phyloP scores from a whole-genome alignment of 2,329 filamentous ascomycete species.

The Fusarium sambucinum region DNA sequence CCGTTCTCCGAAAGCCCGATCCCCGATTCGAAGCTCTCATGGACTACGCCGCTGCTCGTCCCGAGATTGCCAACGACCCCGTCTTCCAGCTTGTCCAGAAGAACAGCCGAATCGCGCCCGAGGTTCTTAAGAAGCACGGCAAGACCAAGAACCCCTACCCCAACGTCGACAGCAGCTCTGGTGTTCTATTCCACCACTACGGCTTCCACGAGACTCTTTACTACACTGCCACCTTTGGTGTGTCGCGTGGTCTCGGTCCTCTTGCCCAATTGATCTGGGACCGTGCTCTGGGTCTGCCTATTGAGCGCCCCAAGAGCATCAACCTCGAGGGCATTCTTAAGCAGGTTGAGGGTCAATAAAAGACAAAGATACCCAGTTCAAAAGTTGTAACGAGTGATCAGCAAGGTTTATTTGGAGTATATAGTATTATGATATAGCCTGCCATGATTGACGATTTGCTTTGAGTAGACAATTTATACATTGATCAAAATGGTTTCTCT shows the following conservation, averaged over 20 bases:
- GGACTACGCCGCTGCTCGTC: slow-evolving; percentile 89
- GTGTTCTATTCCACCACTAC: slow-evolving; percentile 97
- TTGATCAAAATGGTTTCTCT: background rate
- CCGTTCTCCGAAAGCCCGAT: slow-evolving; percentile 96
- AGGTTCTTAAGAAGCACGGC: slow-evolving; percentile 92
- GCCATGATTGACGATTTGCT: slow-evolving; percentile 35
- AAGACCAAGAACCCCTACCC: slow-evolving; percentile 99
- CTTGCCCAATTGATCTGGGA: slow-evolving; percentile 97
- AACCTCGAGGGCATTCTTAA: slow-evolving; percentile 89
- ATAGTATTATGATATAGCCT: slow-evolving; percentile 39
- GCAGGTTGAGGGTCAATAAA: slow-evolving; percentile 64
- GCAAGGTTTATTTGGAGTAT: slow-evolving; percentile 38
- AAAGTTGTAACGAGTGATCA: slow-evolving; percentile 30
- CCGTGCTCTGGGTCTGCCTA: slow-evolving; percentile 89
- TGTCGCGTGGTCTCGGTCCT: slow-evolving; percentile 81
- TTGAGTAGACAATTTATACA: background rate
- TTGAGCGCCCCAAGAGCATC: slow-evolving; percentile 98
- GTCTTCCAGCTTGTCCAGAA: slow-evolving; percentile 94
- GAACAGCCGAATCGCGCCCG: slow-evolving; percentile 91
- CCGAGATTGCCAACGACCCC: slow-evolving; percentile 86
- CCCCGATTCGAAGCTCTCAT: slow-evolving; percentile 96
- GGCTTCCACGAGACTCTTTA: slow-evolving; percentile 97
- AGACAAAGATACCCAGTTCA: slow-evolving; percentile 31
- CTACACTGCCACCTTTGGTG: slow-evolving; percentile 82
- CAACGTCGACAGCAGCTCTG: slow-evolving; percentile 94